A percentile compares a stretch with the other conserved stretches of the same genome.
These are phyloP conservation scores for Triticum monococcum DNA, from an alignment of 176 grass and related monocot genomes.

Conservation along the genomic window DNA sequence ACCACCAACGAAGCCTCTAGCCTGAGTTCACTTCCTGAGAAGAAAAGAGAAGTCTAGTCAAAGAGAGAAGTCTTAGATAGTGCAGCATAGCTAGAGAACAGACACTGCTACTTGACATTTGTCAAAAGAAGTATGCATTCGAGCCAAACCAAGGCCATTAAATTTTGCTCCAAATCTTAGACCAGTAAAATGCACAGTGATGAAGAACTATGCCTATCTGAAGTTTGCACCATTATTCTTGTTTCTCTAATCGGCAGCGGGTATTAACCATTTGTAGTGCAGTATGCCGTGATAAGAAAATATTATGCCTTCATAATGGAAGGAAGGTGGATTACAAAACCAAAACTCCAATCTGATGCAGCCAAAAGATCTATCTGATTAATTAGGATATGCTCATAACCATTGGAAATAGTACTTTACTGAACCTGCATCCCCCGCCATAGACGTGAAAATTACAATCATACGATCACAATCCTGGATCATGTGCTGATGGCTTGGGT, in stretches of 20 bases:
- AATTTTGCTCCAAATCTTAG: neutral
- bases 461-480: too few relatives aligned
- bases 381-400: neutral
- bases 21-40: conserved; percentile 43
- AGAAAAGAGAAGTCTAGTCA: conserved; percentile 39
- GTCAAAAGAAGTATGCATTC: conserved; percentile 42
- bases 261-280: neutral
- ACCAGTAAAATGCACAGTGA: neutral
- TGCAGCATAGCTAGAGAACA: conserved; percentile 57
- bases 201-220: neutral
- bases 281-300: neutral
- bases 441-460: too few relatives aligned
- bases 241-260: neutral
- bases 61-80: conserved; percentile 17
- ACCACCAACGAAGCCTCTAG: conserved; percentile 26
- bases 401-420: too few relatives aligned
- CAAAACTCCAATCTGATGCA: neutral
- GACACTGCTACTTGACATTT: conserved; percentile 77
- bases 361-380: neutral
- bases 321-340: neutral
- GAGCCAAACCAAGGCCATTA: neutral
- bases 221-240: too few relatives aligned
- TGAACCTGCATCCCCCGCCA: too few relatives aligned
- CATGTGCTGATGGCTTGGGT: too few relatives aligned
- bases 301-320: neutral